These are phyloP conservation scores for Diversispora epigaea DNA, from an alignment of 192 early-diverging fungal genomes.

Conservation along the genomic window DNA sequence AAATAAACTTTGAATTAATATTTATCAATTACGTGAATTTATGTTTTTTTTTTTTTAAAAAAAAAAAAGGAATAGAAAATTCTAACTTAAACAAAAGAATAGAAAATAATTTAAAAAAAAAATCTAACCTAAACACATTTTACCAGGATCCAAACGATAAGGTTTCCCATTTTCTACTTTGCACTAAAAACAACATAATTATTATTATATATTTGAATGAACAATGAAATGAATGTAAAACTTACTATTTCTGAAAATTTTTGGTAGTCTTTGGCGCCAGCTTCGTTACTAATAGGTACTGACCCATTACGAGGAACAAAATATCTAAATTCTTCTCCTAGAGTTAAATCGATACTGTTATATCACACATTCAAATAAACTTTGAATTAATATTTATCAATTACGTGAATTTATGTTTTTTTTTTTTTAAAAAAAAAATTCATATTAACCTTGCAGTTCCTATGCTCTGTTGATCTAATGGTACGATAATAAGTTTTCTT, in stretches of 20 bases:
- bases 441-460: conserved; percentile 22
- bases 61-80: no score
- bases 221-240: background rate
- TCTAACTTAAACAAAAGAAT: no score
- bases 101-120: background rate
- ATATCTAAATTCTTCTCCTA: conserved; percentile 30
- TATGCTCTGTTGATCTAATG: conserved; percentile 9
- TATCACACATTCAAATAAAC: no score
- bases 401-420: no score
- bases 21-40: background rate
- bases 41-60: no score
- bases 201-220: background rate
- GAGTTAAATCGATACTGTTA: conserved; percentile 23
- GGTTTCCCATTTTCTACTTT: conserved; percentile 23
- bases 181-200: background rate
- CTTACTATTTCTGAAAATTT: conserved; percentile 28
- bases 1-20: background rate
- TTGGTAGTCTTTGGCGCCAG: conserved; percentile 30
- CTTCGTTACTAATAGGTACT: conserved; percentile 29
- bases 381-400: background rate
- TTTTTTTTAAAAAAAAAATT: background rate
- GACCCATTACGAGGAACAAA: conserved; percentile 28
- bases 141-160: conserved; percentile 25
- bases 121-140: conserved; percentile 32
- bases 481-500: conserved; percentile 27